Base-by-base conservation (phyloP, 345 rosid genomes). In the Luvunga scandens region DNA sequence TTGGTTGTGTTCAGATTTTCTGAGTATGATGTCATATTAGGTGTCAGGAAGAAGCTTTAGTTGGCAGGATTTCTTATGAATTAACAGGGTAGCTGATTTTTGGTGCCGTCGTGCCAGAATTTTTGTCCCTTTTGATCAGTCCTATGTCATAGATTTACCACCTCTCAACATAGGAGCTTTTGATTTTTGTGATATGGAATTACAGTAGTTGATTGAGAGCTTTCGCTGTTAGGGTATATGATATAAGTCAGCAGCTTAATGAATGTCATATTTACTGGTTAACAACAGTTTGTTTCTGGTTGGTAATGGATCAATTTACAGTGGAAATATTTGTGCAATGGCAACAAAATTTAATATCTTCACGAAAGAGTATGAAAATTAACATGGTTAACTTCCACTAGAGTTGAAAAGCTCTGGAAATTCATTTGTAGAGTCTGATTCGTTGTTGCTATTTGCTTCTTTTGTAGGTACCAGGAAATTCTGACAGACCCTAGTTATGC, bases 401-500 rank as follows among this genome's bases (percentile, higher is more conserved):
- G 56, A 24, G 19, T n/a, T 39, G 3, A 69, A 16, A 1, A 27
- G 25, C 39, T 30, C 5, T 28, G 24, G 38, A 28, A 38, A 53
- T 31, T 12, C 19, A 30, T 71, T 10, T 55, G 12, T 1, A 9
- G 62, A 3, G 22, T 71, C 45, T 76, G 25, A 65, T 66, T 68
- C 36, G 16, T 77, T 33, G 33, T 13, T 64, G 36, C 39, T 30
- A 6, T 66, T 10, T 61, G 31, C 66, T 65, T 73, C 34, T 74
- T 21, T n/a, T 84, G 78, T 86, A 97, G 98, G 86, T 97, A 97
- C 88, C 99, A 94, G 85, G 99, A 97, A 84, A 97, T 97, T 83
- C 91, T 97, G 1, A 94, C 98, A 16, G 99, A 94, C 80, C 99
- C 98, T 53, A 97, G 99, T 84, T 94, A 94, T 75, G 97, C 97